A percentile compares a stretch with the other conserved stretches of the same genome.
Conservation (phyloP, 371 early-diverging fungal genomes). For the Chytridium lagenaria region DNA sequence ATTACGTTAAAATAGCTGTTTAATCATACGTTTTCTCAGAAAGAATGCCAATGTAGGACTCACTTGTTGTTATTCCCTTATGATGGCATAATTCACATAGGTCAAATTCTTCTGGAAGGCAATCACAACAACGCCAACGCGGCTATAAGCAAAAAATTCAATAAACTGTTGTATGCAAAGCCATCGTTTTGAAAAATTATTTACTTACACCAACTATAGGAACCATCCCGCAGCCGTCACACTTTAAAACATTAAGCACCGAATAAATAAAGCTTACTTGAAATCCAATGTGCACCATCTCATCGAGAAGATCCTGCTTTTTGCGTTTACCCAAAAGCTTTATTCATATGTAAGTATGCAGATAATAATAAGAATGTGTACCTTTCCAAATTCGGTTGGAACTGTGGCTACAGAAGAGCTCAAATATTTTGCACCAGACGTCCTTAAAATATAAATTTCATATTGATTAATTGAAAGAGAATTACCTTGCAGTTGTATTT, state of each 20-base stretch:
- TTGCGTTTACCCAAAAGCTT: neutral
- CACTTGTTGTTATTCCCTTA: neutral
- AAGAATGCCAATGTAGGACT: neutral
- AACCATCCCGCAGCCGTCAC: neutral
- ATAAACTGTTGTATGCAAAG: neutral
- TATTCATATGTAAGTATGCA: neutral
- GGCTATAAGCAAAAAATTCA: neutral
- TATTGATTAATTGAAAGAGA: neutral
- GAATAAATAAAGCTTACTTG: neutral
- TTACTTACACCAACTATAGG: neutral
- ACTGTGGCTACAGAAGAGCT: neutral
- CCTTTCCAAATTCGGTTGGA: neutral
- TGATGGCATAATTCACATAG: neutral
- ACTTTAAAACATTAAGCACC: neutral
- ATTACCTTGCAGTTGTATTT: constrained; percentile 5
- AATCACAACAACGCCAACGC: constrained; percentile 1
- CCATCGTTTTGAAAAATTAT: neutral
- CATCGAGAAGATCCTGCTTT: neutral
- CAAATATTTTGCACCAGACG: neutral
- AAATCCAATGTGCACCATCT: neutral
- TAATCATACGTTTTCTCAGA: no score
- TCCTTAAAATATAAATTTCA: neutral
- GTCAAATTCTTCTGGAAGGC: neutral
- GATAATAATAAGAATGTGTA: neutral
- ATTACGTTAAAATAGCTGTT: no score